A percentile compares a stretch with the other conserved stretches of the same genome.
These are phyloP conservation scores for Trametes cubensis DNA, from an alignment of 768 basidiomycete species.

Conservation along the genomic window DNA sequence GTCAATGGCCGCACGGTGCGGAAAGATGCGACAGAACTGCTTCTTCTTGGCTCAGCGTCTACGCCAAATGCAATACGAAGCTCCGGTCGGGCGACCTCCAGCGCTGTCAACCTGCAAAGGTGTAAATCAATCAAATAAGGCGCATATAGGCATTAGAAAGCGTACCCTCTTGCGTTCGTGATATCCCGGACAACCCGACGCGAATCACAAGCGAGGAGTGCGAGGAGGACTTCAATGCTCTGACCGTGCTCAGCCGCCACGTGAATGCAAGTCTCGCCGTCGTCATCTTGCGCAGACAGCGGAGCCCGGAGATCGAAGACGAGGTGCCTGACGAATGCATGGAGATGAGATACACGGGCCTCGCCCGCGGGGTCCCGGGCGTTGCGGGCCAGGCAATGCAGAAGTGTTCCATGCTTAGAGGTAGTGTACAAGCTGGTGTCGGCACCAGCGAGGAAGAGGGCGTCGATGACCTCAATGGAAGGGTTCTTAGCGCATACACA, in stretches of 20 bases:
- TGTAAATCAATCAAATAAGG: neutral
- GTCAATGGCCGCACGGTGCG: constrained; percentile 53
- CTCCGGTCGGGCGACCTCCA: constrained; percentile 69
- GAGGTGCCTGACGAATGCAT: constrained; percentile 66
- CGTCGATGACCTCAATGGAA: constrained; percentile 64
- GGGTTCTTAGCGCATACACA: constrained; percentile 59
- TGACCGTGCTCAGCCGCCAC: constrained; percentile 75
- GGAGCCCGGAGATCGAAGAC: constrained; percentile 72
- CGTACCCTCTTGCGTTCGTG: constrained; percentile 74
- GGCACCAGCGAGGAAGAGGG: constrained; percentile 75
- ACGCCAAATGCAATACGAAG: constrained; percentile 63
- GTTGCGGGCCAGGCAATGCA: constrained; percentile 64
- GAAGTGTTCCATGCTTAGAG: constrained; percentile 58
- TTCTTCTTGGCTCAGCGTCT: constrained; percentile 49
- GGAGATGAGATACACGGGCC: constrained; percentile 40
- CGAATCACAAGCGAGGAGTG: constrained; percentile 67
- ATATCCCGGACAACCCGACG: constrained; percentile 57
- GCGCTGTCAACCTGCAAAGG: constrained; percentile 56
- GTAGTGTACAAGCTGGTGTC: constrained; percentile 70
- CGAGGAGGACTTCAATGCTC: constrained; percentile 61
- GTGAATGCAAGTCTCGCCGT: constrained; percentile 80
- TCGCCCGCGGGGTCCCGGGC: constrained; percentile 27
- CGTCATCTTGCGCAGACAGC: constrained; percentile 61
- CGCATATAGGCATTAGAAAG: constrained; percentile 8
- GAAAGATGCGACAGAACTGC: constrained; percentile 56